Percentiles rank a stretch among this genome's conserved stretches.
phyloP scores from a whole-genome alignment of 345 rosid species.

The Cochlearia excelsa region DNA sequence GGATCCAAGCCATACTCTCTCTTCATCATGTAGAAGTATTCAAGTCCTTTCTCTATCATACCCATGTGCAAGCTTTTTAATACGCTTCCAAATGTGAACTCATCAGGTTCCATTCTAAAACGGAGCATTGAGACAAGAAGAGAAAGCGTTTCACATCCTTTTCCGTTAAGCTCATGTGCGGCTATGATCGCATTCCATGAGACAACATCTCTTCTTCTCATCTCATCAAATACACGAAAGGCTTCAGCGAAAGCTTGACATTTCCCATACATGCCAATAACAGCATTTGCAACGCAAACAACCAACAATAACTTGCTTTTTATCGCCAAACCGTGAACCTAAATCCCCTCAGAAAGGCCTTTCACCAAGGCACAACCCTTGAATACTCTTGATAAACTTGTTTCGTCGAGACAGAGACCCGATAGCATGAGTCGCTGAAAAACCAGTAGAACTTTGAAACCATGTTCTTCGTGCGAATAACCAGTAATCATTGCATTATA shows the following conservation, averaged over 20 bases:
- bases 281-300: conserved; percentile 75
- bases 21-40: conserved; percentile 66
- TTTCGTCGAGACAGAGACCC: conserved; percentile 71
- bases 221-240: conserved; percentile 53
- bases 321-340: conserved; percentile 58
- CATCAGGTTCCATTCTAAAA: conserved; percentile 70
- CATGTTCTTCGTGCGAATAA: conserved; percentile 50
- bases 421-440: conserved; percentile 53
- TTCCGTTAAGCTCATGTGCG: conserved; percentile 74
- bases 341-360: conserved; percentile 66
- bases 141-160: conserved; percentile 51
- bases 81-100: conserved; percentile 89
- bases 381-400: conserved; percentile 78
- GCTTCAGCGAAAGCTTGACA: conserved; percentile 75
- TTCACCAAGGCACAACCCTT: conserved; percentile 71
- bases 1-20: conserved; percentile 58
- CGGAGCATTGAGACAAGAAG: conserved; percentile 64
- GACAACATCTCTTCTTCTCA: conserved; percentile 72
- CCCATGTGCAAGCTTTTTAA: conserved; percentile 92
- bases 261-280: conserved; percentile 90
- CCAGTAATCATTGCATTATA: conserved; percentile 85
- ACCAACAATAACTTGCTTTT: conserved; percentile 49
- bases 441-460: conserved; percentile 57
- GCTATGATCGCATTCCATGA: conserved; percentile 95
- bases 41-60: conserved; percentile 52